A percentile compares a stretch with the other conserved stretches of the same genome.
phyloP scores from a whole-genome alignment of 108 stramenopile species.

The Conticribra weissflogii region DNA sequence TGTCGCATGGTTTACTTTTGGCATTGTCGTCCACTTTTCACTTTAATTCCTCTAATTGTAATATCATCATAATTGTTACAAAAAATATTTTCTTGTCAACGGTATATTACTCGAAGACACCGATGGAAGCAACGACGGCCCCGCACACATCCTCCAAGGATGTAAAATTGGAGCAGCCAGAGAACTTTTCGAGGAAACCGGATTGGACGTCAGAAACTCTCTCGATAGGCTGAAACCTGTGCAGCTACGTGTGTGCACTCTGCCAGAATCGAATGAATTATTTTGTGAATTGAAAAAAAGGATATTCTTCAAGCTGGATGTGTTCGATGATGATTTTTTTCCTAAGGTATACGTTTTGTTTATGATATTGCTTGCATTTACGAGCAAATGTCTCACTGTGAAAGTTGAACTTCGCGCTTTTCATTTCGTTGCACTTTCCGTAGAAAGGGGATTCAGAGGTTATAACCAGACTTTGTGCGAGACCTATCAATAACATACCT shows the following conservation, averaged over 20 bases:
- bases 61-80: background rate
- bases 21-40: no score
- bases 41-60: no score
- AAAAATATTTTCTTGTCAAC: background rate
- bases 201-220: slow-evolving; percentile 62
- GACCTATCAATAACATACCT: slow-evolving; percentile 26
- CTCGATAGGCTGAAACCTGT: slow-evolving; percentile 61
- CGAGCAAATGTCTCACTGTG: background rate
- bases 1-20: no score
- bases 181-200: slow-evolving; percentile 86
- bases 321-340: slow-evolving; percentile 64
- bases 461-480: slow-evolving; percentile 8
- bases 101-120: background rate
- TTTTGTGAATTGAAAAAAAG: slow-evolving; percentile 55
- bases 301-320: slow-evolving; percentile 57
- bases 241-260: slow-evolving; percentile 12
- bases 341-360: slow-evolving; percentile 10
- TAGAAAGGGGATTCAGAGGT: background rate
- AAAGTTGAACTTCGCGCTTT: background rate
- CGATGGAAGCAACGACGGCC: background rate
- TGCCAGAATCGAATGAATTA: slow-evolving; percentile 6
- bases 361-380: background rate
- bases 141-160: slow-evolving; percentile 52
- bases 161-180: slow-evolving; percentile 70
- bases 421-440: background rate